phyloP scores from a whole-genome alignment of 2,329 filamentous ascomycete genomes.

The Pseudogymnoascus sp. region DNA sequence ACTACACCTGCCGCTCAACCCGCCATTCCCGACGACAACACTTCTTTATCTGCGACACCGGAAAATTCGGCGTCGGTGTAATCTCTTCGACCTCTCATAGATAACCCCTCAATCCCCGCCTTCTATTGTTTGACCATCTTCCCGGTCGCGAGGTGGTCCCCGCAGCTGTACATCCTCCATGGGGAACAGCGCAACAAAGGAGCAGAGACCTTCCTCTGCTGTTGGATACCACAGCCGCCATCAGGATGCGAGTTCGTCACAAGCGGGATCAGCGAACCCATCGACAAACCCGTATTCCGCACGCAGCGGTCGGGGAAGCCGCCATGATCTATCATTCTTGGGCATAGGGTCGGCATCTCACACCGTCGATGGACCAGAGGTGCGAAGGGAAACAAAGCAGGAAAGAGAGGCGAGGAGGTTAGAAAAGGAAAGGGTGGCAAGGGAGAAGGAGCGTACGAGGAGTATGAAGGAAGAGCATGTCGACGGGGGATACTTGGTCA shows the following conservation, averaged over 20 bases:
- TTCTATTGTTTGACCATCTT: conserved; percentile 4
- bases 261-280: conserved; percentile 14
- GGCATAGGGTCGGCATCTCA: conserved; percentile 22
- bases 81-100: not conserved
- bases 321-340: conserved; percentile 26
- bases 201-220: conserved; percentile 5
- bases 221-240: not conserved
- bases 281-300: conserved; percentile 19
- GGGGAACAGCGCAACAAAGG: conserved; percentile 12
- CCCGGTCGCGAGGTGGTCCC: conserved; percentile 5
- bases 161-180: conserved; percentile 9
- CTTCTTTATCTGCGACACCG: not conserved
- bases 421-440: conserved; percentile 67
- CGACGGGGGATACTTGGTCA: conserved; percentile 90
- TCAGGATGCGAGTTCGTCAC: conserved; percentile 16
- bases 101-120: not conserved
- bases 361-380: conserved; percentile 21
- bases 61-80: conserved; percentile 6
- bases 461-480: conserved; percentile 89
- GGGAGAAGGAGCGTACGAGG: conserved; percentile 77
- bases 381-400: conserved; percentile 78
- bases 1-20: not conserved
- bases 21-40: not conserved
- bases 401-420: conserved; percentile 80
- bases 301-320: conserved; percentile 22